phyloP scores from a whole-genome alignment of 2,329 filamentous ascomycete genomes.

The Escovopsis sp. region DNA sequence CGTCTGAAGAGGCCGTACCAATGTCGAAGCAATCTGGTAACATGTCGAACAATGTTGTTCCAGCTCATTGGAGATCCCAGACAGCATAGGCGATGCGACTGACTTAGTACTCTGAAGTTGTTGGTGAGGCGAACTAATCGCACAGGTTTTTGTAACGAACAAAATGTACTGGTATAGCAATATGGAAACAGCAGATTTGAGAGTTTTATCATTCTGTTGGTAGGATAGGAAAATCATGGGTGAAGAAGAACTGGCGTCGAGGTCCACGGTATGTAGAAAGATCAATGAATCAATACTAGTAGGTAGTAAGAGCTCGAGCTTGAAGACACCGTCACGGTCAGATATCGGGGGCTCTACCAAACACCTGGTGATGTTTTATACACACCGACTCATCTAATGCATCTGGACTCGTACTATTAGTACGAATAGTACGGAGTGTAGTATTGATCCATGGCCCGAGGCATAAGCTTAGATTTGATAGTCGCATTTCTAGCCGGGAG shows the following conservation, averaged over 20 bases:
- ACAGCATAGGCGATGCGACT: background rate
- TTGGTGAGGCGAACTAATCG: slow-evolving; percentile 6
- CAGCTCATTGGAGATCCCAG: background rate
- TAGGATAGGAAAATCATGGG: too few species aligned
- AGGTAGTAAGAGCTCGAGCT: too few species aligned
- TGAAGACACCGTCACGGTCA: too few species aligned
- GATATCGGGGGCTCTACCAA: too few species aligned
- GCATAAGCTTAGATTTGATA: too few species aligned
- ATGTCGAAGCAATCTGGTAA: too few species aligned
- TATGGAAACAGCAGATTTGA: background rate
- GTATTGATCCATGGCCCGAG: background rate
- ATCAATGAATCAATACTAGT: too few species aligned
- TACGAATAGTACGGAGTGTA: background rate
- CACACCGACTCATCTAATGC: background rate
- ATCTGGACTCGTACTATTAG: background rate
- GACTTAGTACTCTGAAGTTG: background rate
- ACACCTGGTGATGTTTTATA: too few species aligned
- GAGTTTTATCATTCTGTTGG: background rate
- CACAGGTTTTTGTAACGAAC: slow-evolving; percentile 2
- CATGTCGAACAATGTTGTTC: background rate
- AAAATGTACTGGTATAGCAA: background rate
- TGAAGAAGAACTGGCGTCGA: too few species aligned
- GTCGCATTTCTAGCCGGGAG: too few species aligned
- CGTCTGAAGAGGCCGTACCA: too few species aligned
- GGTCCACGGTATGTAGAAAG: too few species aligned